Evolutionary conservation across 2,329 filamentous ascomycete species (phyloP).

Genomic region (Emmonsiellopsis sp.): DNA sequence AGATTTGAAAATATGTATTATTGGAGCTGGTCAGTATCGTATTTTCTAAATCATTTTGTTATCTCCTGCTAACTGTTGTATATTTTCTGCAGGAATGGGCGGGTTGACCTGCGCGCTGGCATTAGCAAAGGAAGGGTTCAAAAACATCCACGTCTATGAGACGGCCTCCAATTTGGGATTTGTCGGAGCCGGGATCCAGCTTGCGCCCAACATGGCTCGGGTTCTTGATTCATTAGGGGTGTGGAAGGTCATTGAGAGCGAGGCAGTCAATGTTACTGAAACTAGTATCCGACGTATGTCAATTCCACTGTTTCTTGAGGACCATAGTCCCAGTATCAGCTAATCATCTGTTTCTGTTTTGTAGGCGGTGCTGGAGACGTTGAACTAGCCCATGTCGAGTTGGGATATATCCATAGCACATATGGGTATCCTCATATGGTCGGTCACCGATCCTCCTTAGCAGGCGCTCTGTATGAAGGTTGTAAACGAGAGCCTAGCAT

Average conservation of each 20-base stretch:
- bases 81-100: slow-evolving; percentile 55
- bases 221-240: slow-evolving; percentile 64
- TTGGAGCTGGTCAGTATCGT: slow-evolving; percentile 38
- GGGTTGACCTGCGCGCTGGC: slow-evolving; percentile 63
- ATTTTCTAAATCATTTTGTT: neutral
- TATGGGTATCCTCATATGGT: slow-evolving; percentile 74
- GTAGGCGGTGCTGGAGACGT: slow-evolving; percentile 56
- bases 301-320: neutral
- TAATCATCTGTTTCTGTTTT: neutral
- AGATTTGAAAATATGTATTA: slow-evolving; percentile 35
- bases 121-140: slow-evolving; percentile 67
- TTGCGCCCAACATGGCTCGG: slow-evolving; percentile 72
- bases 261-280: slow-evolving; percentile 60
- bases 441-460: slow-evolving; percentile 64
- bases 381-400: slow-evolving; percentile 61
- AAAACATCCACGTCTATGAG: slow-evolving; percentile 64
- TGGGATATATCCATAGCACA: slow-evolving; percentile 55
- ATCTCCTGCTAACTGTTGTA: neutral
- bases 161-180: slow-evolving; percentile 65
- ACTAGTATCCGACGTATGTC: slow-evolving; percentile 60
- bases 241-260: slow-evolving; percentile 60
- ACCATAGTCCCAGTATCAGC: slow-evolving; percentile 4
- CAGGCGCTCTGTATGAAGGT: slow-evolving; percentile 59
- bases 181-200: slow-evolving; percentile 75
- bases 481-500: slow-evolving; percentile 55